Conservation (phyloP, 257 asterid species). For the Solanum ossicruentum region DNA sequence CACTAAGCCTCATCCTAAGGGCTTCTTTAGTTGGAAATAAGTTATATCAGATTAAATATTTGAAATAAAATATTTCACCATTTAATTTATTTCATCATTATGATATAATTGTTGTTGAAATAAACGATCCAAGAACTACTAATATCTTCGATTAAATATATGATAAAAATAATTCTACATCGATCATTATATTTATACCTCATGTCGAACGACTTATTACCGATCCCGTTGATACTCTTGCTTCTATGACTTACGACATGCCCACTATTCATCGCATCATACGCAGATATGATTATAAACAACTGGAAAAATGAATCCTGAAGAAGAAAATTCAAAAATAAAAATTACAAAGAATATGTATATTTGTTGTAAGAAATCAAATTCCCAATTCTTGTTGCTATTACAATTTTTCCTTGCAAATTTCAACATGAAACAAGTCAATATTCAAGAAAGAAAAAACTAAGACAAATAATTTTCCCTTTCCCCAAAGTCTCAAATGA, state of each 20-base stretch:
- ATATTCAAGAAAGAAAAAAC: not conserved
- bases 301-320: not conserved
- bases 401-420: not conserved
- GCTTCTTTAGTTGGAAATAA: too few relatives aligned
- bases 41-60: too few relatives aligned
- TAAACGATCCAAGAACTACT: too few relatives aligned
- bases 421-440: not conserved
- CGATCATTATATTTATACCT: too few relatives aligned
- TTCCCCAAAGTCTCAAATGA: not conserved
- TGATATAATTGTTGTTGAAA: too few relatives aligned
- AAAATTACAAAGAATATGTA: not conserved
- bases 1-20: not conserved
- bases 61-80: too few relatives aligned
- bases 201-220: too few relatives aligned
- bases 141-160: too few relatives aligned
- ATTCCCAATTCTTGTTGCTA: not conserved
- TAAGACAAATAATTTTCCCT: not conserved
- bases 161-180: too few relatives aligned
- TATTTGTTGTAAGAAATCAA: not conserved
- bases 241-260: not conserved
- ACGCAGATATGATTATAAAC: not conserved
- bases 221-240: not conserved
- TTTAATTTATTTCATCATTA: too few relatives aligned
- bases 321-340: not conserved
- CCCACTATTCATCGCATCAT: not conserved